Conservation (phyloP, 192 early-diverging fungal genomes). For the Coemansia sp. region DNA sequence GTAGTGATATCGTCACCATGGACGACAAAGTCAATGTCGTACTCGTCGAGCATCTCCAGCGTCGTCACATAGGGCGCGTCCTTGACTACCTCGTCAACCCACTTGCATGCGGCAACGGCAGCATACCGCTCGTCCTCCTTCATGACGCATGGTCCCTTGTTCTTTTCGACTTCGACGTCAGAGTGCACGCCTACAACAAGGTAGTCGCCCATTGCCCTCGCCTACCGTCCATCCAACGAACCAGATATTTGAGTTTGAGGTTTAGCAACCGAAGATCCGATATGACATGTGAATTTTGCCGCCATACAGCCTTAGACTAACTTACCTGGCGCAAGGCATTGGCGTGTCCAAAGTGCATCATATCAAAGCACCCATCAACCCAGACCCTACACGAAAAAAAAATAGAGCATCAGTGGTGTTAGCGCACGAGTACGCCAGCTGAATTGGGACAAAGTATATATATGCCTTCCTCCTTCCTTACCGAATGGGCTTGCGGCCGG, state of each 20-base stretch:
- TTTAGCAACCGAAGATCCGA: background rate
- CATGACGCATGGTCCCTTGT: constrained; percentile 98
- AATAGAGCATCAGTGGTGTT: background rate
- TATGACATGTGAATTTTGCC: background rate
- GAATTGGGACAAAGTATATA: background rate
- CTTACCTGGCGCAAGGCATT: constrained; percentile 92
- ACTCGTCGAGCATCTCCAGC: constrained; percentile 79
- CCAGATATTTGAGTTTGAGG: background rate
- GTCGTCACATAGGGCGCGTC: constrained; percentile 93
- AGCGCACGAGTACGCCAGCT: background rate
- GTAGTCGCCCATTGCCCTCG: constrained; percentile 92
- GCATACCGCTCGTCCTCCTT: constrained; percentile 94
- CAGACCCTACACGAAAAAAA: constrained; percentile 55
- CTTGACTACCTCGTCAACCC: constrained; percentile 89
- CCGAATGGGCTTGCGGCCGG: constrained; percentile 50
- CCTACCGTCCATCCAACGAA: constrained; percentile 50
- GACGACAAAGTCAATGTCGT: constrained; percentile 92
- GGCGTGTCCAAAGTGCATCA: constrained; percentile 96
- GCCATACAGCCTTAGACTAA: background rate
- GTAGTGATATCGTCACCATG: constrained; percentile 99
- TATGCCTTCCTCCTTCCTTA: constrained; percentile 16
- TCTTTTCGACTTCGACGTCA: constrained; percentile 84
- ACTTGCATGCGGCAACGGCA: constrained; percentile 94
- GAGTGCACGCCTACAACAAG: constrained; percentile 96
- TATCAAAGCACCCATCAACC: constrained; percentile 96